Base-by-base conservation (phyloP, 176 grass and related monocot species). In the Lolium rigidum region DNA sequence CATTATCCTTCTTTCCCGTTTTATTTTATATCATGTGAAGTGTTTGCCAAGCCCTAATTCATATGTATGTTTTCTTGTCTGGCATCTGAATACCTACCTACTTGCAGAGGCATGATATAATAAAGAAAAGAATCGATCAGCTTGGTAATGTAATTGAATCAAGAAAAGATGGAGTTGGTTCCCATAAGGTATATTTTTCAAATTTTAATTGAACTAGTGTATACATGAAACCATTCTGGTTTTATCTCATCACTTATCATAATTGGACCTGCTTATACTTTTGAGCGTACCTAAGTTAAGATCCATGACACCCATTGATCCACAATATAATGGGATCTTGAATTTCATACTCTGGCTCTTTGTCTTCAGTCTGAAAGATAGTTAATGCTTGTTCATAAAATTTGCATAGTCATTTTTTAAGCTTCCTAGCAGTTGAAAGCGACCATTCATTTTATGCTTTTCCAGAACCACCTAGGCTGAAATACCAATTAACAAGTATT, bases 91-190 rank as follows among this genome's bases (percentile, higher is more conserved):
- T 79, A 37, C 78, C 24, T 79, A 41, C 84, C 58, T 66, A 35
- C 63, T 91, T 94, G 83, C 79, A 99, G 97, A 94, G 86, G 77
- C 97, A 99, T 88, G 97, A 99, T 76, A 99, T 99, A 86, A 76
- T 87, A 81, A 99, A 99, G 94, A 99, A 91, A 96, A 92, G 97
- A 86, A 90, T 99, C 26, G 88, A 91, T 65, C 76, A 89, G 80
- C 86, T 90, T 77, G 97, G 94, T 46, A 99, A 91, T 44, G 88
- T 94, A 84, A 94, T 99, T 87, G 94, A 94, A 82, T 96, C 94
- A 68, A 99, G 90, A 90, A 93, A 96, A 83, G 97, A 90, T 43
- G 87, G 92, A 80, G 83, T 99, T 71, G 97, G 97, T 81, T 83
- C 88, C 17, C 90, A 92, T 62, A 96, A 99, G 97, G 97, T 99